phyloP scores from a whole-genome alignment of 2,329 filamentous ascomycete genomes.

The Blastomyces parvus region DNA sequence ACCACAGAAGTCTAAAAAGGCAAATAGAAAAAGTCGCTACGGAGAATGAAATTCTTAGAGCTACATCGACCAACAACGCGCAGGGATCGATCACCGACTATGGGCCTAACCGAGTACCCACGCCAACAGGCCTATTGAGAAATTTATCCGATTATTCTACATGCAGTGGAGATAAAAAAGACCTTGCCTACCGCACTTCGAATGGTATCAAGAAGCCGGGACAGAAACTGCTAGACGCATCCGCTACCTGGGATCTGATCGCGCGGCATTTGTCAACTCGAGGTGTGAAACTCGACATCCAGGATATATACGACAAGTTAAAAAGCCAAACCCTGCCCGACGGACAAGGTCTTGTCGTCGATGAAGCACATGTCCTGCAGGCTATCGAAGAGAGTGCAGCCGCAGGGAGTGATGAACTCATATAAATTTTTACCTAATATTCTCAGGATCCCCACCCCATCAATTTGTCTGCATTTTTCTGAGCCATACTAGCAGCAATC shows the following conservation, averaged over 20 bases:
- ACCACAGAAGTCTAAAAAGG: slow-evolving; percentile 79
- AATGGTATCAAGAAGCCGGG: slow-evolving; percentile 50
- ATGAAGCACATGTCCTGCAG: slow-evolving; percentile 60
- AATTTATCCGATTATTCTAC: slow-evolving; percentile 63
- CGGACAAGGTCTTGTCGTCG: slow-evolving; percentile 79
- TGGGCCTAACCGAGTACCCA: slow-evolving; percentile 27
- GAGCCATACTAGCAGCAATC: neutral
- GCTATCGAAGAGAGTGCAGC: slow-evolving; percentile 73
- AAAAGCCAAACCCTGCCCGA: slow-evolving; percentile 70
- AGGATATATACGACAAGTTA: slow-evolving; percentile 66
- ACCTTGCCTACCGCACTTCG: slow-evolving; percentile 58
- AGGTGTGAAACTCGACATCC: slow-evolving; percentile 69
- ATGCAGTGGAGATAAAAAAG: slow-evolving; percentile 7
- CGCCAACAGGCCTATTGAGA: slow-evolving; percentile 56
- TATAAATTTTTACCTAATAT: slow-evolving; percentile 22
- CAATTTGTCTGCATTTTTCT: neutral
- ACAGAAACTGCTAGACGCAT: slow-evolving; percentile 61
- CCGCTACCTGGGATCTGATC: slow-evolving; percentile 83
- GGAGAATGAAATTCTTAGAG: slow-evolving; percentile 86
- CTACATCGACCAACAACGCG: slow-evolving; percentile 49
- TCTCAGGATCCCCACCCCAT: neutral
- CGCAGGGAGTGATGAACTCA: slow-evolving; percentile 67
- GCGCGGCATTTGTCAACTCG: slow-evolving; percentile 69
- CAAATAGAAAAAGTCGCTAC: slow-evolving; percentile 76
- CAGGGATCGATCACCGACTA: neutral